Conservation (phyloP, 192 early-diverging fungal genomes). For the Rhizoclosmatium sp. region DNA sequence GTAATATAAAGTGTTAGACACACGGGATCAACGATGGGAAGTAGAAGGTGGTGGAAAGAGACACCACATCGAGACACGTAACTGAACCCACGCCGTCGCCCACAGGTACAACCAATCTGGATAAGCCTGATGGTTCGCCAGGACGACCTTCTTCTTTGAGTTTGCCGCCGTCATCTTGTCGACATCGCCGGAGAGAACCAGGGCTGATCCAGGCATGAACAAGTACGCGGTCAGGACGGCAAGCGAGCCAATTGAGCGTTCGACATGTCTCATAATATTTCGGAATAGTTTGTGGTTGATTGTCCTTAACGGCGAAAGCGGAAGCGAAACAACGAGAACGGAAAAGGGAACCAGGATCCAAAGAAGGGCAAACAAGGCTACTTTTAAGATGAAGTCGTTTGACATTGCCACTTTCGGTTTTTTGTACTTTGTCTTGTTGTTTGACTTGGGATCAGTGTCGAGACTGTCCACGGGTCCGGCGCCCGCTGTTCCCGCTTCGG, state of each 20-base stretch:
- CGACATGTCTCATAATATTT: slow-evolving; percentile 45
- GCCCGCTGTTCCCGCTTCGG: not conserved
- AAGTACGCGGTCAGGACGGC: slow-evolving; percentile 45
- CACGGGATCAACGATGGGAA: not conserved
- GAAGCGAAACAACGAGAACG: slow-evolving; percentile 34
- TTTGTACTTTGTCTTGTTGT: not conserved
- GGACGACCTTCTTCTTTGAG: slow-evolving; percentile 43
- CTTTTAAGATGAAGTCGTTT: slow-evolving; percentile 19
- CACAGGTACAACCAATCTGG: slow-evolving; percentile 68
- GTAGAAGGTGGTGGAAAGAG: not conserved
- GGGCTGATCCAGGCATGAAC: slow-evolving; percentile 44
- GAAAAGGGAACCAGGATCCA: slow-evolving; percentile 34
- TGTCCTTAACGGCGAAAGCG: slow-evolving; percentile 38
- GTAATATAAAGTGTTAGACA: slow-evolving; percentile 58
- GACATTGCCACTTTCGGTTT: not conserved
- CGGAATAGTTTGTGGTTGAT: slow-evolving; percentile 38
- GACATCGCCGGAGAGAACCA: slow-evolving; percentile 55
- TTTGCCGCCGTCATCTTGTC: slow-evolving; percentile 28
- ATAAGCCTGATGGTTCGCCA: slow-evolving; percentile 57
- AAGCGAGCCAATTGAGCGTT: slow-evolving; percentile 46
- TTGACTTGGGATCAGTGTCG: not conserved
- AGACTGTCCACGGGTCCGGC: not conserved
- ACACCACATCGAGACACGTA: not conserved
- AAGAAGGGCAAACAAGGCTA: slow-evolving; percentile 42
- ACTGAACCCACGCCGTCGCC: slow-evolving; percentile 48